phyloP scores from a whole-genome alignment of 1,284 basidiomycete genomes.

The Phylloporus sp. region DNA sequence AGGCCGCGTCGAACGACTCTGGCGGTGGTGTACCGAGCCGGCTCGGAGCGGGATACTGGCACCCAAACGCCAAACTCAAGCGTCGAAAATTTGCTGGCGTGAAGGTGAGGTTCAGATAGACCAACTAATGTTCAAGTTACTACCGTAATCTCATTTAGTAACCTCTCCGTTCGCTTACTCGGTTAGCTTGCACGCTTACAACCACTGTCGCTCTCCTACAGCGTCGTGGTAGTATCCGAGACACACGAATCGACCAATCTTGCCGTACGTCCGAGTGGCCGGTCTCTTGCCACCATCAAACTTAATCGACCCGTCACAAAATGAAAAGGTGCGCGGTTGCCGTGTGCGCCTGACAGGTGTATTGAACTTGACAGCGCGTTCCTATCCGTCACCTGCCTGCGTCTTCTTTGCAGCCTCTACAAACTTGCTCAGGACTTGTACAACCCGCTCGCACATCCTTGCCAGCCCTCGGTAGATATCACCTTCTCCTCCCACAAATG shows the following conservation, averaged over 20 bases:
- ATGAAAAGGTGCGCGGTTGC: slow-evolving; percentile 39
- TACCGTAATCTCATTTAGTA: slow-evolving; percentile 42
- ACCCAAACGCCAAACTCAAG: slow-evolving; percentile 20
- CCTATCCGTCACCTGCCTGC: slow-evolving; percentile 9
- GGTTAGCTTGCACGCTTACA: slow-evolving; percentile 9
- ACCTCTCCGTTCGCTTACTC: slow-evolving; percentile 29
- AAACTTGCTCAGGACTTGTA: slow-evolving; percentile 52
- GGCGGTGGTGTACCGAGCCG: slow-evolving; percentile 18
- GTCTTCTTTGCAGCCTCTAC: slow-evolving; percentile 47
- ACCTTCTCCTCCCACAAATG: slow-evolving; percentile 58
- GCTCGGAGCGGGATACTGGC: slow-evolving; percentile 16
- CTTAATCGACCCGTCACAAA: slow-evolving; percentile 31
- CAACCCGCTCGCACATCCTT: slow-evolving; percentile 52
- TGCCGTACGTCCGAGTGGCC: slow-evolving; percentile 7
- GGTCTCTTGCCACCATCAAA: slow-evolving; percentile 16
- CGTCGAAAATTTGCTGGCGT: slow-evolving; percentile 38
- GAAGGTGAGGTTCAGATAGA: slow-evolving; percentile 34
- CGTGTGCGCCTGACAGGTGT: slow-evolving; percentile 23
- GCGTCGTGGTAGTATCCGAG: slow-evolving; percentile 1
- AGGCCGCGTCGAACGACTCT: slow-evolving; percentile 16
- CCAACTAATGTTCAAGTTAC: slow-evolving; percentile 18
- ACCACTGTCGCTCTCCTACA: too few relatives aligned
- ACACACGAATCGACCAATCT: slow-evolving; percentile 3
- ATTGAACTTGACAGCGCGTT: slow-evolving; percentile 24
- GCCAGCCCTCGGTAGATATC: slow-evolving; percentile 59